These are phyloP conservation scores for Coemansia sp. DNA, from an alignment of 192 early-diverging fungal species.

Conservation along the genomic window DNA sequence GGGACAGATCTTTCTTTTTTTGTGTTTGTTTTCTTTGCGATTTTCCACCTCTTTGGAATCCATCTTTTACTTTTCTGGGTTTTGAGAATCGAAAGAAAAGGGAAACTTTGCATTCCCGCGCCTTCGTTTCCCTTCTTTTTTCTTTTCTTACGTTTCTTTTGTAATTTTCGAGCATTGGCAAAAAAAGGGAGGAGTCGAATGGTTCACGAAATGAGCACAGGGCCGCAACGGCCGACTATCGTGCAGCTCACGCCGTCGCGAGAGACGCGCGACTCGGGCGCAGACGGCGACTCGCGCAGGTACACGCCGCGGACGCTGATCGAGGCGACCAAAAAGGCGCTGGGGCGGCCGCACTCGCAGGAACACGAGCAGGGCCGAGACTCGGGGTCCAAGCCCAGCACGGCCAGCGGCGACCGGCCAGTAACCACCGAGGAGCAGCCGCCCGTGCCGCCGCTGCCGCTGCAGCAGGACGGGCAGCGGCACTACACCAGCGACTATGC, in stretches of 20 bases:
- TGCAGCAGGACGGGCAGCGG: not conserved
- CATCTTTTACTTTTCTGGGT: too few species aligned
- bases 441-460: conserved; percentile 11
- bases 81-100: too few species aligned
- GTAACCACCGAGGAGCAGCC: not conserved
- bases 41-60: too few species aligned
- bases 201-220: conserved; percentile 1
- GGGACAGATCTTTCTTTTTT: too few species aligned
- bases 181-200: not conserved
- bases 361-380: conserved; percentile 38
- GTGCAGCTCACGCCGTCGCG: conserved; percentile 27
- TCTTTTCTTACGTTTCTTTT: not conserved
- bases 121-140: too few species aligned
- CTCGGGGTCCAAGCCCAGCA: conserved; percentile 5
- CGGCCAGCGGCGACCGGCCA: not conserved
- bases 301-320: conserved; percentile 44
- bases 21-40: too few species aligned
- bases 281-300: not conserved
- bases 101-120: not conserved
- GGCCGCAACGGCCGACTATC: conserved; percentile 25
- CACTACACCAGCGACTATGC: conserved; percentile 1
- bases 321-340: conserved; percentile 26
- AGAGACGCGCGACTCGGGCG: not conserved
- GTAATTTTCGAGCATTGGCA: too few species aligned
- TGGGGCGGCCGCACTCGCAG: conserved; percentile 5